Conservation (phyloP, 129 eudicot species). For the Artemisia tridentata region DNA sequence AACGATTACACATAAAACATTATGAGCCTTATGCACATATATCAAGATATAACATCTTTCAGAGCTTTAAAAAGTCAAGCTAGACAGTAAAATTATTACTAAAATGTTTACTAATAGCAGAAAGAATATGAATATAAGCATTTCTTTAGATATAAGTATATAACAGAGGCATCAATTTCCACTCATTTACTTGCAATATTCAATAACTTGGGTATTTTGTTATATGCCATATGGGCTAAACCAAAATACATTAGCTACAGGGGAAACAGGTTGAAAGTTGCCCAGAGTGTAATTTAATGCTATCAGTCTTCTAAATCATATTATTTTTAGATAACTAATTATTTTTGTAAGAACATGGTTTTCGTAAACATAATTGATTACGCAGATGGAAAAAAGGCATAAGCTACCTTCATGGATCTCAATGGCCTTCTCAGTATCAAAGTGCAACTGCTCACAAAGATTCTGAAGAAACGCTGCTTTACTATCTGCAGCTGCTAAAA, state of each 20-base stretch:
- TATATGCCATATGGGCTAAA: not conserved
- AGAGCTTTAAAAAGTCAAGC: not conserved
- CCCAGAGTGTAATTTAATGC: not conserved
- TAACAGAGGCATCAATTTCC: not conserved
- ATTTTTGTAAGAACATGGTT: not conserved
- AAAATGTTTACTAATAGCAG: not conserved
- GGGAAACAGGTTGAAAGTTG: not conserved
- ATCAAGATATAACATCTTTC: not conserved
- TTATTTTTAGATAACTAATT: not conserved
- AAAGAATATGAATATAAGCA: not conserved
- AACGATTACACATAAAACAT: slow-evolving; percentile 7
- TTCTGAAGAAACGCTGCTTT: slow-evolving; percentile 95
- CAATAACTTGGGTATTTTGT: not conserved
- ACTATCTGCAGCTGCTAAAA: slow-evolving; percentile 75
- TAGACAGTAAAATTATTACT: not conserved
- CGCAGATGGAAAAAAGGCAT: not conserved
- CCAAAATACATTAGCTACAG: not conserved
- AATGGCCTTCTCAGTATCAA: slow-evolving; percentile 80
- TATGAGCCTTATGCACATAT: not conserved
- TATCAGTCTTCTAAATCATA: not conserved
- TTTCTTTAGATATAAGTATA: not conserved
- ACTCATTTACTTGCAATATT: not conserved
- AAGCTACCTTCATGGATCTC: slow-evolving; percentile 84
- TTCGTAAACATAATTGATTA: not conserved
- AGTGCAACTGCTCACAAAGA: slow-evolving; percentile 79